Percentiles rank a stretch among this genome's conserved stretches.
Evolutionary conservation across 495 filamentous ascomycete species (phyloP).

Genomic region (Penicillium canariense): DNA sequence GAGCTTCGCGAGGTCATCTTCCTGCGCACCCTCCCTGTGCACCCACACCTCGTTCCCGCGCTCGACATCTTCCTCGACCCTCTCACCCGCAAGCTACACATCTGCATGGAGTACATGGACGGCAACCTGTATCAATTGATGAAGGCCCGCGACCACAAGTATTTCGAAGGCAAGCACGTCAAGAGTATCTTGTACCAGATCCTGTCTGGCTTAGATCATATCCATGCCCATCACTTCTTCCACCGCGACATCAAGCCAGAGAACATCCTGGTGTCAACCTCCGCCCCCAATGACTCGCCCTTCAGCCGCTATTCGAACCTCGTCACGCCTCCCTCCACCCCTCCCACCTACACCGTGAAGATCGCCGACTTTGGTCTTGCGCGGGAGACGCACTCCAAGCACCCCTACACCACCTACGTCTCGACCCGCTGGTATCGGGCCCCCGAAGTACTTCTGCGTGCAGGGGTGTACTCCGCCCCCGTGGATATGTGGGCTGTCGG

Average conservation of each 20-base stretch:
- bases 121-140: conserved; percentile 98
- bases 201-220: conserved; percentile 91
- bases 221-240: conserved; percentile 96
- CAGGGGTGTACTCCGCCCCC: conserved; percentile 95
- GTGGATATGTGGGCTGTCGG: conserved; percentile 98
- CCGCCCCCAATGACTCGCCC: conserved; percentile 75
- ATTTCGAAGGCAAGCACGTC: conserved; percentile 82
- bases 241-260: conserved; percentile 99
- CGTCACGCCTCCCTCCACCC: conserved; percentile 91
- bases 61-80: conserved; percentile 99
- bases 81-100: conserved; percentile 91
- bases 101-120: conserved; percentile 99
- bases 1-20: conserved; percentile 98
- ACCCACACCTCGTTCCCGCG: conserved; percentile 91
- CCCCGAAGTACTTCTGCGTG: conserved; percentile 90
- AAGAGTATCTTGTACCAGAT: conserved; percentile 99
- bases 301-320: conserved; percentile 91
- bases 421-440: conserved; percentile 98
- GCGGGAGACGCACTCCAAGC: conserved; percentile 90
- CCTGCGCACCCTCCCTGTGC: conserved; percentile 78
- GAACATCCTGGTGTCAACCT: conserved; percentile 96
- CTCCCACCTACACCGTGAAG: conserved; percentile 92
- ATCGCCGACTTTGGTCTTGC: conserved; percentile 99
- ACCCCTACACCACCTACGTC: conserved; percentile 97
- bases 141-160: conserved; percentile 96